A percentile compares a stretch with the other conserved stretches of the same genome.
Evolutionary conservation across 192 early-diverging fungal species (phyloP).

Genomic region (Coemansia asiatica): DNA sequence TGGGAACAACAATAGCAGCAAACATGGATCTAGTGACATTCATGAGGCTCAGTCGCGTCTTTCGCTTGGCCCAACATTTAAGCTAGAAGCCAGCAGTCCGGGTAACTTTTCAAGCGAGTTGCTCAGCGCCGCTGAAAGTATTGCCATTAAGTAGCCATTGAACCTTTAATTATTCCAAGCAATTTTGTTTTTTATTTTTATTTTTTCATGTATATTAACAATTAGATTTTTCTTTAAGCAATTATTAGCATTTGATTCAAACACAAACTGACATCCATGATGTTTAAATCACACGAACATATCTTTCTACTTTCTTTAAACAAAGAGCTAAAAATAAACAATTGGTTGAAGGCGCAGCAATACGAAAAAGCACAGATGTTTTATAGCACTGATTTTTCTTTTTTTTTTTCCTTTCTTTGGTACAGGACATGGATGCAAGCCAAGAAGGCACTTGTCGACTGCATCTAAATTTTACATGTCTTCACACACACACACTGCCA

Average conservation of each 20-base stretch:
- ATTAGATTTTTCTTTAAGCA: not conserved
- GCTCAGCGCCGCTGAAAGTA: constrained; percentile 6
- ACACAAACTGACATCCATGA: not conserved
- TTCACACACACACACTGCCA: too few species aligned
- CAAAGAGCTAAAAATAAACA: not conserved
- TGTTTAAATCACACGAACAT: too few species aligned
- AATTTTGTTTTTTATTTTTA: not conserved
- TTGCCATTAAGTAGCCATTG: not conserved
- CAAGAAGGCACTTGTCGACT: not conserved
- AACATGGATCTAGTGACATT: not conserved
- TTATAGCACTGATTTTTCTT: not conserved
- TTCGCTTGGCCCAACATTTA: constrained; percentile 4
- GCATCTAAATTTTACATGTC: too few species aligned
- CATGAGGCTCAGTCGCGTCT: not conserved
- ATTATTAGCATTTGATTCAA: too few species aligned
- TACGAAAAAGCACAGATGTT: not conserved
- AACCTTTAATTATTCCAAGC: not conserved
- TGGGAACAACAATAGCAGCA: not conserved
- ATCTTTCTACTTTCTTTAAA: not conserved
- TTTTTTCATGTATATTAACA: not conserved
- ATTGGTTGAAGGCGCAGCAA: not conserved
- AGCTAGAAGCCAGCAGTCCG: not conserved
- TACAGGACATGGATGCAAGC: not conserved
- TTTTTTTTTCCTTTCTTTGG: not conserved
- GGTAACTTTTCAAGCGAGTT: constrained; percentile 2